These are phyloP conservation scores for Botrytis medusae DNA, from an alignment of 2,329 filamentous ascomycete genomes.

Conservation along the genomic window DNA sequence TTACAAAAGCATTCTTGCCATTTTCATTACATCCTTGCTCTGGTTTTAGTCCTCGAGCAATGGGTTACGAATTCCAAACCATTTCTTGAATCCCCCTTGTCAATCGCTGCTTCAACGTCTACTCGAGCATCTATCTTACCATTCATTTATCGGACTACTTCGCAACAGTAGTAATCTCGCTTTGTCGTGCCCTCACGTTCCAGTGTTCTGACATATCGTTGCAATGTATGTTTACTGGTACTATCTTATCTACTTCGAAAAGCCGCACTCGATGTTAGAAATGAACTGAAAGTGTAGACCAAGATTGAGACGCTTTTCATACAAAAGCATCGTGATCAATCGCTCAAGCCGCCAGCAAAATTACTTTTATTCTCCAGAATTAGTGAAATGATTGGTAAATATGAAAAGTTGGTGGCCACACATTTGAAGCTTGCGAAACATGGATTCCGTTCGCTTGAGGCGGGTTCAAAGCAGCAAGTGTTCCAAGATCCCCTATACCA, in stretches of 20 bases:
- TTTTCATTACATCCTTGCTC: not conserved
- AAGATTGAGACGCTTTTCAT: not conserved
- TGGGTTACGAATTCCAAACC: not conserved
- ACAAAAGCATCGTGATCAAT: not conserved
- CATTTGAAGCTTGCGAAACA: conserved; percentile 2
- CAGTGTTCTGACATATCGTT: not conserved
- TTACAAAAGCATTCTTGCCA: not conserved
- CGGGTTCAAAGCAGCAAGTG: conserved; percentile 35
- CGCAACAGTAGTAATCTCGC: not conserved
- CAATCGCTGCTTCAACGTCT: conserved; percentile 13
- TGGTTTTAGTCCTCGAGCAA: not conserved
- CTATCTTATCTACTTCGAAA: not conserved
- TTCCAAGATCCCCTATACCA: conserved; percentile 32
- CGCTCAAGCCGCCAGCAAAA: conserved; percentile 6
- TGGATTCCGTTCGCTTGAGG: conserved; percentile 10
- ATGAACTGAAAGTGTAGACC: not conserved
- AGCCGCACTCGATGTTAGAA: not conserved
- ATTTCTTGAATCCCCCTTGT: conserved; percentile 15
- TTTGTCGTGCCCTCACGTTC: conserved; percentile 5
- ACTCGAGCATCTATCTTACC: not conserved
- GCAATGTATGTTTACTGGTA: not conserved
- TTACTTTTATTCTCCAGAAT: not conserved
- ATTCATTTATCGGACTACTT: conserved; percentile 13
- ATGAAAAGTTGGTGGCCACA: not conserved
- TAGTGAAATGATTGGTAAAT: not conserved